Conservation (phyloP, 2,329 filamentous ascomycete genomes). For the Paracoccidioides lutzii region DNA sequence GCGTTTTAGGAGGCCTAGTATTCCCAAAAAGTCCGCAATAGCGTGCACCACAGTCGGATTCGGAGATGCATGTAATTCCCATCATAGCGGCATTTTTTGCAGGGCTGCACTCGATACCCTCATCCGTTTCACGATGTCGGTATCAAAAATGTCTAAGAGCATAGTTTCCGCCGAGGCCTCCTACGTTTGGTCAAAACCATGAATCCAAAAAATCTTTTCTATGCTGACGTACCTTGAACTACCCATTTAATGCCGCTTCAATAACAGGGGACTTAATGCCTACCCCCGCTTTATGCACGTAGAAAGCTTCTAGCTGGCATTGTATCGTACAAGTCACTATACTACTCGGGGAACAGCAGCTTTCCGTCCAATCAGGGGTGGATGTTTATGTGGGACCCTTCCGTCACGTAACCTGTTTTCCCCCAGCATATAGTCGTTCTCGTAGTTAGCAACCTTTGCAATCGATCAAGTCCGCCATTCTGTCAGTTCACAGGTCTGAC, state of each 20-base stretch:
- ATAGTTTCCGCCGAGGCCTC: constrained; percentile 6
- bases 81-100: not conserved
- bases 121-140: constrained; percentile 4
- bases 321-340: constrained; percentile 5
- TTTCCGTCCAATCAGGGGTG: not conserved
- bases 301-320: constrained; percentile 14
- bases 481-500: too few species aligned
- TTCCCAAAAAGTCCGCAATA: constrained; percentile 9
- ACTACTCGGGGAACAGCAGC: constrained; percentile 1
- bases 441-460: too few species aligned
- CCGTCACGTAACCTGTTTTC: too few species aligned
- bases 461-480: too few species aligned
- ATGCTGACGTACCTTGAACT: constrained; percentile 15
- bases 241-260: constrained; percentile 11
- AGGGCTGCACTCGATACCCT: not conserved
- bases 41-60: constrained; percentile 6
- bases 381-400: too few species aligned
- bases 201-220: not conserved
- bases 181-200: not conserved
- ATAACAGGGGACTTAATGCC: constrained; percentile 15
- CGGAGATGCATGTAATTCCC: constrained; percentile 1
- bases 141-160: constrained; percentile 5
- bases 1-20: constrained; percentile 3
- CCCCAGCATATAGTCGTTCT: too few species aligned
- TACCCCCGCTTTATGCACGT: constrained; percentile 16